Percentiles rank a stretch among this genome's conserved stretches.
These are phyloP conservation scores for Parsonsia alboflavescens DNA, from an alignment of 257 asterid species.

Conservation along the genomic window DNA sequence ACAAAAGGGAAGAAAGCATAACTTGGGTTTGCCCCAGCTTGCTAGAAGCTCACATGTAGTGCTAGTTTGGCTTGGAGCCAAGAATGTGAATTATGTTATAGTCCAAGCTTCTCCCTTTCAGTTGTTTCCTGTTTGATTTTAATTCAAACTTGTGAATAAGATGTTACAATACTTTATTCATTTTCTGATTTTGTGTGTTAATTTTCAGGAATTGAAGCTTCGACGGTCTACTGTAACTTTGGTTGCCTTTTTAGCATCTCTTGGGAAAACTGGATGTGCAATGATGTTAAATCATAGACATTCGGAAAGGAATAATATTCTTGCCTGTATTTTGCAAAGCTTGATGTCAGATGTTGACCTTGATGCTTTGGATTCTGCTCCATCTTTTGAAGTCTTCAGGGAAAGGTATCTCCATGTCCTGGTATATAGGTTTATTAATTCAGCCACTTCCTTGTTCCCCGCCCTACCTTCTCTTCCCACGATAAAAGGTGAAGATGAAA, in stretches of 20 bases:
- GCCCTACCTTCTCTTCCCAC: background rate
- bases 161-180: background rate
- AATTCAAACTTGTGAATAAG: background rate
- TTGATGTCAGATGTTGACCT: conserved; percentile 63
- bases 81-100: background rate
- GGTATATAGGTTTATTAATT: background rate
- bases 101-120: background rate
- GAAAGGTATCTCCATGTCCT: conserved; percentile 46
- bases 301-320: conserved; percentile 51
- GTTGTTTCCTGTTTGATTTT: background rate
- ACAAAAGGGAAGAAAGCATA: too few relatives aligned
- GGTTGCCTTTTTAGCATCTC: conserved; percentile 84
- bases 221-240: conserved; percentile 63
- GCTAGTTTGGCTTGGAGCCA: too few relatives aligned
- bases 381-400: conserved; percentile 38
- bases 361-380: conserved; percentile 44
- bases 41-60: too few relatives aligned
- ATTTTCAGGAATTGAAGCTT: conserved; percentile 83
- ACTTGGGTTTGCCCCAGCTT: too few relatives aligned
- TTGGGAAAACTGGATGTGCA: conserved; percentile 60
- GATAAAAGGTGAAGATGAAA: background rate
- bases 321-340: conserved; percentile 57
- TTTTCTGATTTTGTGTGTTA: background rate
- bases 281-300: conserved; percentile 49
- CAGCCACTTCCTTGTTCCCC: background rate